Evolutionary conservation across 176 grass and related monocot species (phyloP).

Genomic region (Avena insularis): DNA sequence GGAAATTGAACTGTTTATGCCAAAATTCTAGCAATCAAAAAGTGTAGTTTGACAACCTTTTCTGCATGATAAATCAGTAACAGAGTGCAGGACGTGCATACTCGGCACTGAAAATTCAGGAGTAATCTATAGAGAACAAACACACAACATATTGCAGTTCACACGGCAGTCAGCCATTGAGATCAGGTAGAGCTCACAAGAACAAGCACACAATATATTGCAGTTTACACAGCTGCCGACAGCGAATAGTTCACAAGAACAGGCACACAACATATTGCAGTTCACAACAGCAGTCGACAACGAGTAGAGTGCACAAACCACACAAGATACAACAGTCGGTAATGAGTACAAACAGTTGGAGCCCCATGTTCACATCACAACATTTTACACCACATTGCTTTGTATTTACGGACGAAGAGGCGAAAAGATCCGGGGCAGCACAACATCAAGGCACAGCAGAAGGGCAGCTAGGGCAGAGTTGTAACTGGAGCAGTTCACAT

Average conservation of each 20-base stretch:
- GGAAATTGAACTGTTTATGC: neutral
- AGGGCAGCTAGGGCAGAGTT: neutral
- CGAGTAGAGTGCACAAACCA: neutral
- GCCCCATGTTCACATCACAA: neutral
- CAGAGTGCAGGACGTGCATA: neutral
- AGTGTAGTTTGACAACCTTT: neutral
- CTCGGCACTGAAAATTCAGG: neutral
- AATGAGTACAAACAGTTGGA: neutral
- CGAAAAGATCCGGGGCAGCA: neutral
- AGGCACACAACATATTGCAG: neutral
- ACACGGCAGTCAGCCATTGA: neutral
- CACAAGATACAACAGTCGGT: neutral
- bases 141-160: conserved; percentile 20
- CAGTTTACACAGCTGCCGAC: neutral
- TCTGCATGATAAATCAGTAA: neutral
- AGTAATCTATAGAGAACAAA: neutral
- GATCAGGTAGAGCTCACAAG: neutral
- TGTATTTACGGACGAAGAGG: conserved; percentile 36
- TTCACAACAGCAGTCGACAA: neutral
- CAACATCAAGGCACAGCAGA: neutral
- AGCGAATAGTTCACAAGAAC: neutral
- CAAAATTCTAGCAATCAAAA: neutral
- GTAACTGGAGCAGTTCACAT: conserved; percentile 34
- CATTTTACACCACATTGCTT: conserved; percentile 32
- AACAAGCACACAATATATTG: conserved; percentile 25